These are phyloP conservation scores for Cryptococcus sp. DNA, from an alignment of 1,284 basidiomycete species.

Conservation along the genomic window DNA sequence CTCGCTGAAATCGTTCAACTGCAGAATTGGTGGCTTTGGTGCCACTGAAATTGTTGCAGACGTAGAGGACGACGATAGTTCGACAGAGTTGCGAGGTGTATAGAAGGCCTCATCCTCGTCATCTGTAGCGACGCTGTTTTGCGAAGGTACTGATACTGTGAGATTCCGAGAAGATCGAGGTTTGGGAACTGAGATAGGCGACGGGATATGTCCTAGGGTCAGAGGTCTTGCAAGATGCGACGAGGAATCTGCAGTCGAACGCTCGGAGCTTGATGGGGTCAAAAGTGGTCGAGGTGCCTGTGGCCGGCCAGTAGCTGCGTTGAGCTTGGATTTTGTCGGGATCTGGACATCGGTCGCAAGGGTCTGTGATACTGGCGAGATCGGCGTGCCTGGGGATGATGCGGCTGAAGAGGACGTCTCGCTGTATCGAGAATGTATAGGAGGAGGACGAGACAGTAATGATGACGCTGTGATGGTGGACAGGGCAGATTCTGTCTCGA, in stretches of 20 bases:
- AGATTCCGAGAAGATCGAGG: too few species aligned
- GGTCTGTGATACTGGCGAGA: constrained; percentile 12
- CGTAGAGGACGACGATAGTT: background rate
- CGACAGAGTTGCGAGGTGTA: constrained; percentile 26
- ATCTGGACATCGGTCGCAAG: background rate
- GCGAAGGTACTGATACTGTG: too few species aligned
- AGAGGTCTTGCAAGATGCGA: background rate
- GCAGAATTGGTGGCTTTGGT: background rate
- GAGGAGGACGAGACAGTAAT: constrained; percentile 8
- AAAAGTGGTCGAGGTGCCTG: constrained; percentile 5
- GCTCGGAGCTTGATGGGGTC: constrained; percentile 21
- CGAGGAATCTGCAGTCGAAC: constrained; percentile 21
- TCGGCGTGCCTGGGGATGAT: constrained; percentile 23
- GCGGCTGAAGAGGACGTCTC: constrained; percentile 28
- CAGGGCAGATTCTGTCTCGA: constrained; percentile 10
- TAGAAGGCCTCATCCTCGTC: constrained; percentile 28
- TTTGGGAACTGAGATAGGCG: too few species aligned
- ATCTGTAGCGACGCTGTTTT: constrained; percentile 11
- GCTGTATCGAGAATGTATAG: constrained; percentile 13
- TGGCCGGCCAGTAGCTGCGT: background rate
- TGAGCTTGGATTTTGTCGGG: background rate
- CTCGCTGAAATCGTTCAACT: background rate
- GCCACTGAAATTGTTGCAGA: background rate
- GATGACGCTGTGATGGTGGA: constrained; percentile 12
- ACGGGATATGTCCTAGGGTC: too few species aligned